Base-by-base conservation (phyloP, 2,329 filamentous ascomycete species). In the Ophiostoma ips region DNA sequence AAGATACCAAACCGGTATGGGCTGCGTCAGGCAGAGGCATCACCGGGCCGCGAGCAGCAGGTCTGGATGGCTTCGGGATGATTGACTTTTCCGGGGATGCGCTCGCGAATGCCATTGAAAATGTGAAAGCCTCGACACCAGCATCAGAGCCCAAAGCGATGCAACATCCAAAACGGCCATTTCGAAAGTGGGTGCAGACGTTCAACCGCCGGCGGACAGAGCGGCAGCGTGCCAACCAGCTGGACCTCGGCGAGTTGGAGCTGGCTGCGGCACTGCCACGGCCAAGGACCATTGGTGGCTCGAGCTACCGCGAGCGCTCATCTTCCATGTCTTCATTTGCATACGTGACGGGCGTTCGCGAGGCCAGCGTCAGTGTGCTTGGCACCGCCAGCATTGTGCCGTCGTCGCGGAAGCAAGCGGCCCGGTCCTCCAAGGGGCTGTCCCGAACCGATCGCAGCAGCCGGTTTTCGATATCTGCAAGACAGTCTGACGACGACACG, bases 271-370 rank as follows among this genome's bases (percentile, higher is more conserved):
- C 2, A 31, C 24, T 31, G 3, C n/a, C 13, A 7, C 16, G 21
- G 16, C 24, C 40, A n/a, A 43, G 24, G 9, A 43, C 40, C 1
- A 16, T 43, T 18, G 24, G 24, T 28, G 13, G 24, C 37, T 35
- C 19, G 34, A 18, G 21, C n/a, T 12, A 36, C 45, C 72, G 74
- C 57, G 71, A 75, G 52, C 73, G 78, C 50, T 79, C 77, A 8
- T 84, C 83, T 2, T 85, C 85, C 12, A 75, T 75, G 1, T 87
- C 84, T 7, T 94, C 88, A 0, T 79, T 86, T 53, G 83, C 77
- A 2, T 88, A 89, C 60, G 78, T 95, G 36, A 79, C 81, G n/a
- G 83, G 79, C 15, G 75, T 94, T 57, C 87, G 83, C 62, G 92
- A 87, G 55, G 84, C 85, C 48, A 89, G 83, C 52, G 72, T 87